Base-by-base conservation (phyloP, 2,329 filamentous ascomycete genomes). In the Monilinia fructicola region DNA sequence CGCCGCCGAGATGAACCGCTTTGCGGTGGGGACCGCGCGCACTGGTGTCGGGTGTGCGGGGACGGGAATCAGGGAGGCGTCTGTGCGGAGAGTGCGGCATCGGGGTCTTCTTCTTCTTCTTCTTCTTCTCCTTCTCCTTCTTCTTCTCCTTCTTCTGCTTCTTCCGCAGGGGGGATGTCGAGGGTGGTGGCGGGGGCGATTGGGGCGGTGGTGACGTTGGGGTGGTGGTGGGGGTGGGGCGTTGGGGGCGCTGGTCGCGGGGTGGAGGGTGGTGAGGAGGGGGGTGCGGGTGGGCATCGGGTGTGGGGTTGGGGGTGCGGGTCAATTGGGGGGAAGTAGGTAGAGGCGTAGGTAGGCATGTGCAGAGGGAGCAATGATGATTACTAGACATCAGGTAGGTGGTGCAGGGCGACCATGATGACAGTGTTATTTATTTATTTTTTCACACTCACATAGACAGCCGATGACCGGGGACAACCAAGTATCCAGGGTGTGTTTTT, bases 181-280 rank as follows among this genome's bases (percentile, higher is more conserved):
- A 85, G 82, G 48, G 83, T 86, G 7, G 87, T 93, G n/a, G 92
- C 91, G 0, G 92, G 92, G 62, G 91, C 94, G 6, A 93, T 96
- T 74, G 88, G 88, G 46, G 88, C 88, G 0, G 84, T 90, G 81
- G 87, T 90, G 23, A 89, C 87, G 0, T 76, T 90, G 50, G 87
- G 31, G 85, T 89, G 14, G 79, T 90, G n/a, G 72, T 89, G 54
- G 85, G 84, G 64, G 86, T 14, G 83, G 85, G 70, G 81, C 79
- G 1, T 70, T 87, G 26, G 76, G 84, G 62, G 73, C 89, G 76
- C 69, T 87, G 54, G 64, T 84, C 10, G 85, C 82, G 69, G 86
- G 86, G 0, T 82, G 87, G 69, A 82, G 83, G 68, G 74, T 89
- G n/a, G 81, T 84, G 4, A 85, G 80, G 71, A 87, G 85, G 79